Conservation (phyloP, 192 early-diverging fungal species). For the Rhizophagus sp. region DNA sequence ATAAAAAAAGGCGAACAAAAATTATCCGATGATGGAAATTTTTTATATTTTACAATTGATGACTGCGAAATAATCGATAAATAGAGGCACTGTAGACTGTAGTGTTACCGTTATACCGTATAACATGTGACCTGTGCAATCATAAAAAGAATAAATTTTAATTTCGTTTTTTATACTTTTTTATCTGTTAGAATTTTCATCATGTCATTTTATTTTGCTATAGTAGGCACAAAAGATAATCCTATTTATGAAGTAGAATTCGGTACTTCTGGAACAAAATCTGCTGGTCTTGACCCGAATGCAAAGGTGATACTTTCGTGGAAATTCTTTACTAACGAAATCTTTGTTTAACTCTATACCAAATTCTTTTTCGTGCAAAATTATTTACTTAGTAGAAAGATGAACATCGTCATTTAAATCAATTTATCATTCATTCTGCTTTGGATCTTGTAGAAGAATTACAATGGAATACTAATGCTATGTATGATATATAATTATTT, state of each 20-base stretch:
- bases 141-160: too few relatives aligned
- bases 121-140: too few relatives aligned
- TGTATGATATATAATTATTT: conserved; percentile 50
- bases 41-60: conserved; percentile 10
- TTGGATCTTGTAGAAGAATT: conserved; percentile 97
- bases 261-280: conserved; percentile 33
- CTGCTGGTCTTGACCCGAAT: not conserved
- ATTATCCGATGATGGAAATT: conserved; percentile 3
- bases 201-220: conserved; percentile 80
- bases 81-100: not conserved
- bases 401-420: conserved; percentile 87
- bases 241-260: conserved; percentile 97
- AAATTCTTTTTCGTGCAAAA: not conserved
- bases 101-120: too few relatives aligned
- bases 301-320: not conserved
- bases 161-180: too few relatives aligned
- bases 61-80: conserved; percentile 1
- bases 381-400: conserved; percentile 54
- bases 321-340: not conserved
- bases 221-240: conserved; percentile 92
- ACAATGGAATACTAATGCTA: conserved; percentile 82
- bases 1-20: conserved; percentile 1
- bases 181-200: not conserved
- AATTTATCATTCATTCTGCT: conserved; percentile 96
- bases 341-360: not conserved